Evolutionary conservation across 257 asterid genomes (phyloP).

Genomic region (Phtheirospermum japonicum): DNA sequence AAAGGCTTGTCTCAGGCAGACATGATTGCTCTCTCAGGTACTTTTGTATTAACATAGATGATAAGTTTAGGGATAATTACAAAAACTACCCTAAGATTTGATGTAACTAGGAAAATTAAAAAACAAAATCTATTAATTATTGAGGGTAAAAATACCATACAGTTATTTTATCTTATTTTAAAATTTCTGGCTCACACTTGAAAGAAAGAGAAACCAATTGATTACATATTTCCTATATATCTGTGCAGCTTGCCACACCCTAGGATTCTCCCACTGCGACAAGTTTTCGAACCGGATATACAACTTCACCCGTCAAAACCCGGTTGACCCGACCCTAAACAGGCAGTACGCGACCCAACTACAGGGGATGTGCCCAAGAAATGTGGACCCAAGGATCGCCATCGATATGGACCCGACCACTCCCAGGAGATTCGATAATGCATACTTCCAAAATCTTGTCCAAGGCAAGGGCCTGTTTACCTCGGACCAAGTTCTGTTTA

Average conservation of each 20-base stretch:
- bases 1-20: conserved; percentile 56
- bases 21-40: conserved; percentile 96
- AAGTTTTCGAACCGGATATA: conserved; percentile 63
- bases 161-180: no score
- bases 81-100: no score
- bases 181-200: no score
- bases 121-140: no score
- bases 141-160: no score
- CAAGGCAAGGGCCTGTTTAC: conserved; percentile 80
- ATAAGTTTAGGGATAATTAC: no score
- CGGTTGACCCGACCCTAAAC: conserved; percentile 76
- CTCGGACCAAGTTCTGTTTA: conserved; percentile 75
- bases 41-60: no score
- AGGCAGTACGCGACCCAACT: conserved; percentile 49
- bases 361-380: conserved; percentile 53
- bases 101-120: no score
- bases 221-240: no score
- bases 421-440: conserved; percentile 65
- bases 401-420: conserved; percentile 78
- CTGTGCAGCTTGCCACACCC: conserved; percentile 62
- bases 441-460: conserved; percentile 53
- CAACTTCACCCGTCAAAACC: conserved; percentile 48
- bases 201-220: no score
- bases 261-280: conserved; percentile 87
- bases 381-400: conserved; percentile 60